A percentile compares a stretch with the other conserved stretches of the same genome.
Evolutionary conservation across 225 moss, liverwort and hornwort genomes (phyloP).

Genomic region (Polytrichum commune): DNA sequence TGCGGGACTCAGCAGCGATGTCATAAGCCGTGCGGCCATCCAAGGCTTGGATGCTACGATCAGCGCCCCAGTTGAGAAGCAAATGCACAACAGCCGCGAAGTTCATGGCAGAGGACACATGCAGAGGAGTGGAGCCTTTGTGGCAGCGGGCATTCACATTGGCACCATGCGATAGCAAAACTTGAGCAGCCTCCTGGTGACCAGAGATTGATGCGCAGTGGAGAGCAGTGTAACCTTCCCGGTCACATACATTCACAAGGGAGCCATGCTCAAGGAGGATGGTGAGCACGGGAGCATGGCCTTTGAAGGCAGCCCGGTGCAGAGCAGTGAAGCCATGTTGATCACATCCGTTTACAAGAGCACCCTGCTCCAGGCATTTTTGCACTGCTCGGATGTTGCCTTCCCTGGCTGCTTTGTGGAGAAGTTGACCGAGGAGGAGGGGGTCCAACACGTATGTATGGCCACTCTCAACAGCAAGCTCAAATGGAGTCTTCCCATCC

Average conservation of each 20-base stretch:
- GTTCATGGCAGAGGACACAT: constrained; percentile 60
- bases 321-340: constrained; percentile 79
- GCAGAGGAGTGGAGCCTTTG: constrained; percentile 68
- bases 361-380: constrained; percentile 63
- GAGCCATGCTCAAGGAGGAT: constrained; percentile 62
- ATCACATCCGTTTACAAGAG: constrained; percentile 60
- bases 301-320: constrained; percentile 89
- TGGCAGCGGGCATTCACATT: constrained; percentile 56
- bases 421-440: constrained; percentile 50
- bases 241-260: constrained; percentile 45
- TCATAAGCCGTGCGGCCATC: constrained; percentile 45
- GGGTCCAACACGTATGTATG: constrained; percentile 53
- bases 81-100: constrained; percentile 50
- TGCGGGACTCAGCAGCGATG: constrained; percentile 28
- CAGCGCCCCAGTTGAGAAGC: constrained; percentile 50
- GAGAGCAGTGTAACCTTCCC: constrained; percentile 74
- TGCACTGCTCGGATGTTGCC: constrained; percentile 57
- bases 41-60: constrained; percentile 23
- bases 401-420: constrained; percentile 67
- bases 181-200: constrained; percentile 60
- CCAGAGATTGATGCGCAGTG: constrained; percentile 83
- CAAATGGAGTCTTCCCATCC: constrained; percentile 66
- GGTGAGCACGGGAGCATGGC: constrained; percentile 45
- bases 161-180: constrained; percentile 51
- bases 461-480: constrained; percentile 65